A percentile compares a stretch with the other conserved stretches of the same genome.
Conservation (phyloP, 352 stramenopile species). For the Globisporangium yorkense region DNA sequence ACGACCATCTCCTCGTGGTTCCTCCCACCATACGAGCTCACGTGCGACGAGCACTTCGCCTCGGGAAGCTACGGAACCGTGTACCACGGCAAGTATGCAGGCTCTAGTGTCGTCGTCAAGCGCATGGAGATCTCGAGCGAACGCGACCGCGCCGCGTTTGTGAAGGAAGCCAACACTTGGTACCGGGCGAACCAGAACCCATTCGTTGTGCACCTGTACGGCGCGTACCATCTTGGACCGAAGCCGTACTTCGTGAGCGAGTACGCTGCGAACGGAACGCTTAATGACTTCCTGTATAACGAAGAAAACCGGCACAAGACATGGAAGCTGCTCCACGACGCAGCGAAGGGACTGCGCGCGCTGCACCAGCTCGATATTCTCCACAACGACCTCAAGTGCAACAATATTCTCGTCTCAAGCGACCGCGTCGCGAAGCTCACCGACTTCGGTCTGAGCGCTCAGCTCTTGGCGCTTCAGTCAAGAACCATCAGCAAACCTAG, state of each 20-base stretch:
- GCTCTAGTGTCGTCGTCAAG: not conserved
- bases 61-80: not conserved
- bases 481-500: no score
- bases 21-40: slow-evolving; percentile 4
- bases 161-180: not conserved
- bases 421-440: not conserved
- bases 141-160: not conserved
- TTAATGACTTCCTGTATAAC: not conserved
- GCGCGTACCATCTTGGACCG: not conserved
- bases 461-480: not conserved
- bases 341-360: not conserved
- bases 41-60: not conserved
- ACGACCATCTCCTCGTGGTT: slow-evolving; percentile 1
- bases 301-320: not conserved
- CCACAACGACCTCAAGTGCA: not conserved
- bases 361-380: not conserved
- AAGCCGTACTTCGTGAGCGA: not conserved
- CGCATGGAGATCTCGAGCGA: not conserved
- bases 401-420: not conserved
- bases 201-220: not conserved
- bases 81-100: not conserved
- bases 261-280: not conserved
- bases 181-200: not conserved
- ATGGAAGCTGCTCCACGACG: not conserved
- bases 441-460: not conserved